Base-by-base conservation (phyloP, 805 yeast genomes). In the Ogataea pilisensis region DNA sequence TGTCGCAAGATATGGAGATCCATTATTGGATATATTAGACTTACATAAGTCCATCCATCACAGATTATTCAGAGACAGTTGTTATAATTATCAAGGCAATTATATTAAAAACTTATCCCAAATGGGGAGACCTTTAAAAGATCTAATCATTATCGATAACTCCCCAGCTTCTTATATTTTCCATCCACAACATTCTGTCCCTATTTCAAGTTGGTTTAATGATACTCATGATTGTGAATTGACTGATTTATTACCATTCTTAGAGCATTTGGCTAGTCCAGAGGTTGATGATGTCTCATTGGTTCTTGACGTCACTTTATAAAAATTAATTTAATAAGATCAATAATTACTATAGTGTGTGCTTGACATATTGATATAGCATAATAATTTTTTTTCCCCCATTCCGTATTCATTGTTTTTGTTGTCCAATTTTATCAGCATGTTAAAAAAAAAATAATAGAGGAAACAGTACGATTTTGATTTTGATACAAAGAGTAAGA, bases 151-250 rank as follows among this genome's bases (percentile, higher is more conserved):
- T 50, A 80, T 93, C 49, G 99, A 93, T 68, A 93, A 93, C 64
- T 90, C 98, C 2, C 98, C 99, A 1, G 96, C 98, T 3, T 87
- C 96, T n/a, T 93, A 93, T 64, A 82, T 91, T 42, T 86, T 93
- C 72, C 98, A 93, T 60, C 99, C 99, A 17, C 95, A 88, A 63
- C 96, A 93, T 67, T 95, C 98, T 8, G 84, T 93, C 22, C 99
- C 99, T 19, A 86, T 93, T 22, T 86, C 96, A 50, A 82, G 93
- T 61, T 93, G 99, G 99, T 93, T 93, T 71, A 86, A 96, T 51
- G 99, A 93, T 65, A 80, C 93, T 22, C 99, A 93, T 63, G 99
- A 93, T 63, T 90, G 90, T 61, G 99, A 93, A 70, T 72, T 93
- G 54, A 64, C 86, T 46, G 99, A 93, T 64, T 78, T 93, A 64